Evolutionary conservation across 768 basidiomycete genomes (phyloP).

Genomic region (Naganishia vaughanmartiniae): DNA sequence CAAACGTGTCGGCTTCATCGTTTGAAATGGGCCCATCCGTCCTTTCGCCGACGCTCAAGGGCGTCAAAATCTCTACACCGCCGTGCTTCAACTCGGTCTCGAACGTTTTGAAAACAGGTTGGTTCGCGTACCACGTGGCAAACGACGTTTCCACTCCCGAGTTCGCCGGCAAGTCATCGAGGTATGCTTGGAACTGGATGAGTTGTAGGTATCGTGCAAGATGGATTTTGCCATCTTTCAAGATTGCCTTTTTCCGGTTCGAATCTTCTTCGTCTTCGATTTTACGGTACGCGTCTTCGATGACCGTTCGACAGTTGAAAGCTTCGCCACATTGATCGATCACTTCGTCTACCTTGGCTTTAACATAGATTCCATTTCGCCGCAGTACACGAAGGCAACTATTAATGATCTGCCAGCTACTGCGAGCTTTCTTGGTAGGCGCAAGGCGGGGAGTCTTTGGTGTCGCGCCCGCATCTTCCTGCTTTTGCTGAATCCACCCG

Average conservation of each 20-base stretch:
- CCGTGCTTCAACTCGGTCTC: conserved; percentile 81
- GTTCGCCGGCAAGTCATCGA: conserved; percentile 76
- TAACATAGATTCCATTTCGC: conserved; percentile 79
- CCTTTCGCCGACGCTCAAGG: conserved; percentile 62
- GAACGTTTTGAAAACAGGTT: conserved; percentile 93
- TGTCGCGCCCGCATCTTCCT: conserved; percentile 21
- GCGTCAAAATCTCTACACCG: conserved; percentile 74
- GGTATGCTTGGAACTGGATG: conserved; percentile 83
- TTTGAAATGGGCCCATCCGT: conserved; percentile 70
- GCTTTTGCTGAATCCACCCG: conserved; percentile 63
- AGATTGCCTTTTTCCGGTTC: conserved; percentile 63
- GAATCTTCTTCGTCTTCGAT: conserved; percentile 77
- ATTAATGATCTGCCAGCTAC: conserved; percentile 64
- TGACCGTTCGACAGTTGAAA: conserved; percentile 79
- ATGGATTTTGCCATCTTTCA: conserved; percentile 75
- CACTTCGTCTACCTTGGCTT: conserved; percentile 58
- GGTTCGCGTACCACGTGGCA: conserved; percentile 71
- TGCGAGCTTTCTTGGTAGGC: conserved; percentile 10
- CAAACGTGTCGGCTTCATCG: conserved; percentile 85
- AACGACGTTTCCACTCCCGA: conserved; percentile 59
- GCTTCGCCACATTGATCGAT: conserved; percentile 81
- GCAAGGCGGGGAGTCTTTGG: conserved; percentile 29
- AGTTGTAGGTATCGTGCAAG: conserved; percentile 80
- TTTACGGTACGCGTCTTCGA: conserved; percentile 73
- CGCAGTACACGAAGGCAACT: conserved; percentile 72